Evolutionary conservation across 306 rosid genomes (phyloP).

Genomic region (Lotus japonicus): DNA sequence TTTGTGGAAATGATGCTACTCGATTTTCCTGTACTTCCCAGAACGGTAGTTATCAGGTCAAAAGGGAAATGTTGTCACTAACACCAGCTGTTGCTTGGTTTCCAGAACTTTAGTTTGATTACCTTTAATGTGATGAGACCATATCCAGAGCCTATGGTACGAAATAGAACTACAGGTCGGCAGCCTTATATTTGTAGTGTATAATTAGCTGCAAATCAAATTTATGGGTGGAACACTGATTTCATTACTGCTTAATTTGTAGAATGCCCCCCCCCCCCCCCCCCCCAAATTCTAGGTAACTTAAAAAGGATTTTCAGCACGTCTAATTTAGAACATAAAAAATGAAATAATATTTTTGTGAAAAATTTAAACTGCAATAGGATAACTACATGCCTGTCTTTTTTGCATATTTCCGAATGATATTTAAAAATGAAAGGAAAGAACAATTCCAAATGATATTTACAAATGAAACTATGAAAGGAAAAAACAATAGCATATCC

Average conservation of each 20-base stretch:
- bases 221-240: not conserved
- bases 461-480: no score
- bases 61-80: not conserved
- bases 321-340: no score
- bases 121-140: not conserved
- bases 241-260: not conserved
- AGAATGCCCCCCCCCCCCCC: no score
- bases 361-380: no score
- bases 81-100: not conserved
- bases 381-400: no score
- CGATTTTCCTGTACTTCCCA: not conserved
- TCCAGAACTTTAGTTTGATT: not conserved
- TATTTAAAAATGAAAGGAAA: no score
- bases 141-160: not conserved
- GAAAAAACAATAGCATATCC: no score
- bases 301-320: not conserved
- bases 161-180: not conserved
- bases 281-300: not conserved
- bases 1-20: slow-evolving; percentile 8
- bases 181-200: not conserved
- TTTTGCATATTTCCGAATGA: no score
- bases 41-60: not conserved
- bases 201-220: not conserved
- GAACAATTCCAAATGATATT: no score
- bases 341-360: no score